Conservation (phyloP, 306 rosid species). For the Dalbergia oliveri region DNA sequence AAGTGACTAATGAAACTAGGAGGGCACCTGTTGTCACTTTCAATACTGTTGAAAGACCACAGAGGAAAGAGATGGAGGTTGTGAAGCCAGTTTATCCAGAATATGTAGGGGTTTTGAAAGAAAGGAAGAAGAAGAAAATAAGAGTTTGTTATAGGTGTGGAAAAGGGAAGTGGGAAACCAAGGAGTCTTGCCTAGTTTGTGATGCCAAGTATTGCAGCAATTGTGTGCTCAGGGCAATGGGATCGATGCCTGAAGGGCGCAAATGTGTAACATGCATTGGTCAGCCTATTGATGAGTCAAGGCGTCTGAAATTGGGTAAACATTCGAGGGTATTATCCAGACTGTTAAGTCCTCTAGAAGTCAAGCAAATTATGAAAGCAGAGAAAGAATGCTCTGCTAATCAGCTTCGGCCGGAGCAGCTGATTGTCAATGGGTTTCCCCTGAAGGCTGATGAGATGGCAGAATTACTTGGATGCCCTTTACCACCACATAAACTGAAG, state of each 20-base stretch:
- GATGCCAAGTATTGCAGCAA: constrained; percentile 88
- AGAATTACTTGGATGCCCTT: constrained; percentile 85
- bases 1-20: constrained; percentile 60
- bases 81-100: constrained; percentile 80
- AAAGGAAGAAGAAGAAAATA: constrained; percentile 82
- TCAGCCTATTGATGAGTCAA: constrained; percentile 88
- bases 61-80: constrained; percentile 67
- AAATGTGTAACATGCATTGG: constrained; percentile 93
- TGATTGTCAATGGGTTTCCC: constrained; percentile 82
- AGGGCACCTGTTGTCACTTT: constrained; percentile 89
- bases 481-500: constrained; percentile 88
- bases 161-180: constrained; percentile 98
- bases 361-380: constrained; percentile 97
- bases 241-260: constrained; percentile 99
- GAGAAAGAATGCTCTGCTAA: constrained; percentile 97
- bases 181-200: constrained; percentile 92
- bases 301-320: constrained; percentile 81
- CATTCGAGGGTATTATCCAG: constrained; percentile 88
- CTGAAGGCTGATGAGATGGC: constrained; percentile 91
- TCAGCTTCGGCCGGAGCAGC: constrained; percentile 98
- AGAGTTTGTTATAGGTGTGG: constrained; percentile 90
- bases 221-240: constrained; percentile 97
- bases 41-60: constrained; percentile 71
- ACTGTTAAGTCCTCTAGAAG: constrained; percentile 94
- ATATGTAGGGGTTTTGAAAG: constrained; percentile 74